These are phyloP conservation scores for Yueomyces sp. DNA, from an alignment of 805 yeast genomes.

Conservation along the genomic window DNA sequence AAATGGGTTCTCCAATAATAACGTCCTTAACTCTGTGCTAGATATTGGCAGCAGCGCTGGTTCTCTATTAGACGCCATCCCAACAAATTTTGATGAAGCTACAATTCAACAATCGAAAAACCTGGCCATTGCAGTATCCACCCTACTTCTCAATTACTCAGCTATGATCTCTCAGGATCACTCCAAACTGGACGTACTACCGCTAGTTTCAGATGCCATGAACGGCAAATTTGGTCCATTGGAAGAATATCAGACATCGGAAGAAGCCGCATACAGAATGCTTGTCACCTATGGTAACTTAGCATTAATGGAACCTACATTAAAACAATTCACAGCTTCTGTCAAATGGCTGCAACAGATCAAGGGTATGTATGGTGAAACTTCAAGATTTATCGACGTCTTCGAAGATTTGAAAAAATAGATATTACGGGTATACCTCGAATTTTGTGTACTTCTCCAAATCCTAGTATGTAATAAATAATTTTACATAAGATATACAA, in stretches of 20 bases:
- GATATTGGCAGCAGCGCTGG: constrained; percentile 26
- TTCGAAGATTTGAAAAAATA: not conserved
- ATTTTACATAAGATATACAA: no score
- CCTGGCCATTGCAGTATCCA: constrained; percentile 31
- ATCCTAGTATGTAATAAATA: no score
- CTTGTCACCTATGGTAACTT: constrained; percentile 52
- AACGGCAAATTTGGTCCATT: constrained; percentile 19
- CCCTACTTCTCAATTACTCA: constrained; percentile 38
- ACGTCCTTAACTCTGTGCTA: constrained; percentile 33
- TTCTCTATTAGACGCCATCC: constrained; percentile 28
- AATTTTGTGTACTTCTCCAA: no score
- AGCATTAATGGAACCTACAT: constrained; percentile 21
- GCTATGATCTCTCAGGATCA: constrained; percentile 25
- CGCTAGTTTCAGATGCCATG: constrained; percentile 20
- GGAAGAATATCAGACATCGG: constrained; percentile 25
- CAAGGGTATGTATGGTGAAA: constrained; percentile 8
- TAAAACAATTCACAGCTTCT: constrained; percentile 20
- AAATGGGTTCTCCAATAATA: constrained; percentile 36
- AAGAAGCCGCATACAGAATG: constrained; percentile 60
- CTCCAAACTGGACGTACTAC: constrained; percentile 12
- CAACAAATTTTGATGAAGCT: constrained; percentile 11
- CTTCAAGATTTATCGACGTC: constrained; percentile 15
- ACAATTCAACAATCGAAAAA: constrained; percentile 18
- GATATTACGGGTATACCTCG: not conserved
- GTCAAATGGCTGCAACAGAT: constrained; percentile 18